Evolutionary conservation across 441 rosid genomes (phyloP).

Genomic region (Pelargonium citronellum): DNA sequence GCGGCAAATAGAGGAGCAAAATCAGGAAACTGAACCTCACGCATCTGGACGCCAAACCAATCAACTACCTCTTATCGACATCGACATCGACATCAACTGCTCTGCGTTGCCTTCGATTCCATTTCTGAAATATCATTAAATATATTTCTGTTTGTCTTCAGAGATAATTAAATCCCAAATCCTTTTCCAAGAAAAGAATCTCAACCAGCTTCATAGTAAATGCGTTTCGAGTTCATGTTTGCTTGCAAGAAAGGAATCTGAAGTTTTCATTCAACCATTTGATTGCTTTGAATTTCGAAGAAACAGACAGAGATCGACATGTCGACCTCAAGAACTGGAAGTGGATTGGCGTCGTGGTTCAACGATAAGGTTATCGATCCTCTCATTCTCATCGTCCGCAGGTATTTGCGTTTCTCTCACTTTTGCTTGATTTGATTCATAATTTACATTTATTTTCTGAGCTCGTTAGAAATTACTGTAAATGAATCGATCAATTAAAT

Average conservation of each 20-base stretch:
- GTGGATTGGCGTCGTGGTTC: constrained; percentile 45
- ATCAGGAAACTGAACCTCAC: too few species aligned
- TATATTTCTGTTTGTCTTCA: not conserved
- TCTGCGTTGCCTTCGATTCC: not conserved
- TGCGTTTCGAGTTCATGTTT: not conserved
- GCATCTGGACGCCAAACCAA: too few species aligned
- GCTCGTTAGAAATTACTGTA: not conserved
- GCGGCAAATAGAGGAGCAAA: too few species aligned
- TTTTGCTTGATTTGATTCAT: not conserved
- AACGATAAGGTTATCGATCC: constrained; percentile 62
- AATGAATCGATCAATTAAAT: not conserved
- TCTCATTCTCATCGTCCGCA: constrained; percentile 63
- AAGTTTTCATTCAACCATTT: not conserved
- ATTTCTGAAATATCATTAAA: not conserved
- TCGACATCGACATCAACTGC: not conserved
- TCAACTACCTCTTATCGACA: too few species aligned
- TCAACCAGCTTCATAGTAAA: not conserved
- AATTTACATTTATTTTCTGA: not conserved
- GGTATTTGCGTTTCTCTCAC: constrained; percentile 31
- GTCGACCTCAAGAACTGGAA: constrained; percentile 3
- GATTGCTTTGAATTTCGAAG: not conserved
- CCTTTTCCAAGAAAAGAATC: not conserved
- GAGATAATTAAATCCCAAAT: not conserved
- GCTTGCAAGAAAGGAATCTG: not conserved
- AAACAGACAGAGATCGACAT: not conserved